Base-by-base conservation (phyloP, 2,329 filamentous ascomycete genomes). In the Colletotrichum simmondsii region DNA sequence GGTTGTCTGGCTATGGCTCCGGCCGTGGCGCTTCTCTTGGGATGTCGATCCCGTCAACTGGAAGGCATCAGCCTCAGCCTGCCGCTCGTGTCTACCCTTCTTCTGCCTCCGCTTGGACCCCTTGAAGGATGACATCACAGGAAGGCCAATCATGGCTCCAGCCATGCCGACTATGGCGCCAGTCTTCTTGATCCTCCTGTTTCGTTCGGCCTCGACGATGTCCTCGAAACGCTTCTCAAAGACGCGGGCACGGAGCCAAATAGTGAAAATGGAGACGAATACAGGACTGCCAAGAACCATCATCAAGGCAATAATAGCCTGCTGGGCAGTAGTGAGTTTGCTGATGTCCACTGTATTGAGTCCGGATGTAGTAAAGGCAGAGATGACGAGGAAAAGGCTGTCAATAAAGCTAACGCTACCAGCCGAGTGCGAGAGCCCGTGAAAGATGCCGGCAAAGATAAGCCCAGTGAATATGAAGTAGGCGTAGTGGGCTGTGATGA, bases 341-440 rank as follows among this genome's bases (percentile, higher is more conserved):
- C 88, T 91, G 30, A 94, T 81, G 77, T 92, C 90, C 76, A 91
- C 87, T 5, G 92, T 92, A 77, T 93, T 94, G 69, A 94, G 83
- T 0, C 92, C 92, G 8, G 92, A 88, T 63, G 90, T 85, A 10
- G 91, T 93, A 83, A 94, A 91, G 54, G 92, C 91, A 69, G 90
- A 92, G 54, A 91, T 85, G 64, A 89, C 88, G 63, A 94, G 80
- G 79, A 94, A 94, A n/a, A 94, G 80, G 14, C 89, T 87, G 77
- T 94, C 92, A 52, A 87, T 86, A 80, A 91, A 94, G 57, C 82
- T 81, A 60, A 94, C 84, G 73, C 84, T 88, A 66, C 82, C 79
- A n/a, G 80, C 78, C 1, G 89, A 88, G 2, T 84, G 84, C 0
- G 89, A 90, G 0, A 87, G 84, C 10, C 84, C 86, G 86, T 87